These are phyloP conservation scores for Citrullus colocynthis DNA, from an alignment of 306 rosid genomes.

Conservation along the genomic window DNA sequence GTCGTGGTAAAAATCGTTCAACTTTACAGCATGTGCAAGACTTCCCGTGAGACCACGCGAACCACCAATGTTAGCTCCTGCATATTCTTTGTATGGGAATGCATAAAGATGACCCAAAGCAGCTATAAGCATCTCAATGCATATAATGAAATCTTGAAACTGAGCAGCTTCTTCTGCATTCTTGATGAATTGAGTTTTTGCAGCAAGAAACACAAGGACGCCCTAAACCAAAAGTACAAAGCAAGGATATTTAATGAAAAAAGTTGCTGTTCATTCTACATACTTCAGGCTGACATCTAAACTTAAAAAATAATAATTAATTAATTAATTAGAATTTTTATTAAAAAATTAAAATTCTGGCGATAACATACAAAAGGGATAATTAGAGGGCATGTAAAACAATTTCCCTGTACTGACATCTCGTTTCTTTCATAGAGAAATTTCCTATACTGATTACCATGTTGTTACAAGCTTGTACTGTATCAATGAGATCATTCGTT, in stretches of 20 bases:
- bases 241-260: neutral
- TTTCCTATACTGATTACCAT: neutral
- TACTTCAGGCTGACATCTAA: neutral
- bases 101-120: constrained; percentile 90
- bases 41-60: constrained; percentile 71
- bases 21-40: constrained; percentile 78
- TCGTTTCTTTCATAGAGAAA: neutral
- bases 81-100: constrained; percentile 98
- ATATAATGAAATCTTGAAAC: constrained; percentile 80
- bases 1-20: constrained; percentile 92
- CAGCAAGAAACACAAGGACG: constrained; percentile 92
- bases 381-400: neutral
- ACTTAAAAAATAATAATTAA: neutral
- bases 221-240: constrained; percentile 46
- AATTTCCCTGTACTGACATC: neutral
- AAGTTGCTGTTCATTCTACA: neutral
- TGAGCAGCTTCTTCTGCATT: constrained; percentile 79
- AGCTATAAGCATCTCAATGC: constrained; percentile 96
- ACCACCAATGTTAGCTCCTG: constrained; percentile 89
- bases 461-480: neutral
- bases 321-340: too few relatives aligned
- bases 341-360: neutral
- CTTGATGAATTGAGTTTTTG: constrained; percentile 71
- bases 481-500: neutral
- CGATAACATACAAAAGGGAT: neutral